These are phyloP conservation scores for Fusarium hostae DNA, from an alignment of 2,329 filamentous ascomycete species.

Conservation along the genomic window DNA sequence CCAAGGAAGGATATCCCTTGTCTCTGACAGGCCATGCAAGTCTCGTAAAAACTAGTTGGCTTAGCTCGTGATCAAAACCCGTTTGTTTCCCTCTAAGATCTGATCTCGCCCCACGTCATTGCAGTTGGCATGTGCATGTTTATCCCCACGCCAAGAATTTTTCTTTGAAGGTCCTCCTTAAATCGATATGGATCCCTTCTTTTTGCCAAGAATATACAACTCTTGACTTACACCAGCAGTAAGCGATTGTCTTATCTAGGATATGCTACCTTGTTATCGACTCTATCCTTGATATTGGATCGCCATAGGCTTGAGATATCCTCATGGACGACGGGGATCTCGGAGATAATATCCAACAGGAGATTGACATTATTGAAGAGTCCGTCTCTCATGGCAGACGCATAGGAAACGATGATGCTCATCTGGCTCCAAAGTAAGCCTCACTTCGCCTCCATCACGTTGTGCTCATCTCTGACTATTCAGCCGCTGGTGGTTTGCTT, in stretches of 20 bases:
- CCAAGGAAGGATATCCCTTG: slow-evolving; percentile 7
- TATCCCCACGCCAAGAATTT: slow-evolving; percentile 14
- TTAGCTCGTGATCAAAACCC: slow-evolving; percentile 20
- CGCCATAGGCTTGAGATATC: background rate
- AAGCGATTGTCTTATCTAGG: background rate
- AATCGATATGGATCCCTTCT: background rate
- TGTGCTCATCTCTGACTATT: background rate
- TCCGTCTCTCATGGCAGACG: slow-evolving; percentile 41
- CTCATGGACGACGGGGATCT: slow-evolving; percentile 57
- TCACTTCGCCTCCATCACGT: background rate
- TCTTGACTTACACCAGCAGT: background rate
- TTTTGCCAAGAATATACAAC: slow-evolving; percentile 1
- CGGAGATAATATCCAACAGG: slow-evolving; percentile 51
- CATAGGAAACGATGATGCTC: slow-evolving; percentile 53
- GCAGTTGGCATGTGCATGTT: background rate
- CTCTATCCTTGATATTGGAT: background rate
- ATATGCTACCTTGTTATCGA: background rate
- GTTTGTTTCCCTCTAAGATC: slow-evolving; percentile 2
- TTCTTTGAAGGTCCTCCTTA: background rate
- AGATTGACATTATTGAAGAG: slow-evolving; percentile 45
- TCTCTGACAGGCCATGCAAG: background rate
- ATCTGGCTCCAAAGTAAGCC: slow-evolving; percentile 58
- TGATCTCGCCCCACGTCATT: slow-evolving; percentile 17
- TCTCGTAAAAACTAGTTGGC: slow-evolving; percentile 4
- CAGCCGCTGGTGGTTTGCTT: slow-evolving; percentile 73